A percentile compares a stretch with the other conserved stretches of the same genome.
These are phyloP conservation scores for Dissoconium aciculare DNA, from an alignment of 2,329 filamentous ascomycete species.

Conservation along the genomic window DNA sequence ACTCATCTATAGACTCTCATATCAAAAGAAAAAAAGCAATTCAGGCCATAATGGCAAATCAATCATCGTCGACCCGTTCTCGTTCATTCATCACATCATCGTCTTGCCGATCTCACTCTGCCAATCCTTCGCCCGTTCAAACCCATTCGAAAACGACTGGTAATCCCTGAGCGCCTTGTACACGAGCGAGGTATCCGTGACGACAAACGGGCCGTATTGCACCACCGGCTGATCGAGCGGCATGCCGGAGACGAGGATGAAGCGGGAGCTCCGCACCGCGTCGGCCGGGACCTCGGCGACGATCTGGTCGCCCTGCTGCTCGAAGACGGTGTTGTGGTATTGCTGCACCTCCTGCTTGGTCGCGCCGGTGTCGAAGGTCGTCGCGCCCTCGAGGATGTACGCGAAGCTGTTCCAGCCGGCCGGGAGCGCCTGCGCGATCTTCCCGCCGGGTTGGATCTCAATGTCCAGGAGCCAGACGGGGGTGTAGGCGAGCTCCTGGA, in stretches of 20 bases:
- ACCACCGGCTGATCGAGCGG: slow-evolving; percentile 68
- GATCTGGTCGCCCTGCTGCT: slow-evolving; percentile 61
- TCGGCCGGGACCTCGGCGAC: slow-evolving; percentile 53
- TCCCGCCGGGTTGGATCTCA: slow-evolving; percentile 62
- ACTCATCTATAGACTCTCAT: no score
- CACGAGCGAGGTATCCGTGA: slow-evolving; percentile 56
- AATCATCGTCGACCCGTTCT: no score
- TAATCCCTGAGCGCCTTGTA: slow-evolving; percentile 65
- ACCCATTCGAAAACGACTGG: slow-evolving; percentile 58
- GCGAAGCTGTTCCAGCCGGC: slow-evolving; percentile 78
- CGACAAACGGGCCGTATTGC: slow-evolving; percentile 76
- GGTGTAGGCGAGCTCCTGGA: slow-evolving; percentile 85
- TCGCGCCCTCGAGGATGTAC: slow-evolving; percentile 65
- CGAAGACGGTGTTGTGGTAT: slow-evolving; percentile 84
- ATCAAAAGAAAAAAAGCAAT: no score
- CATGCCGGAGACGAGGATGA: slow-evolving; percentile 62
- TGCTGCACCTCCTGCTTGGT: slow-evolving; percentile 42
- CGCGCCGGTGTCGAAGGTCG: slow-evolving; percentile 44
- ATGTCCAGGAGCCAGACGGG: slow-evolving; percentile 94
- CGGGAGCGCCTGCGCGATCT: slow-evolving; percentile 59
- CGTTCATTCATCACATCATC: no score
- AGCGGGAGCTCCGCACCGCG: slow-evolving; percentile 43
- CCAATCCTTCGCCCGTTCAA: slow-evolving; percentile 67
- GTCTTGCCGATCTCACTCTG: slow-evolving; percentile 73
- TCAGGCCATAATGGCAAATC: no score